Evolutionary conservation across 257 asterid species (phyloP), one percentile per base, ranked within the genome.

Genomic region (Forsythia viridissima): DNA sequence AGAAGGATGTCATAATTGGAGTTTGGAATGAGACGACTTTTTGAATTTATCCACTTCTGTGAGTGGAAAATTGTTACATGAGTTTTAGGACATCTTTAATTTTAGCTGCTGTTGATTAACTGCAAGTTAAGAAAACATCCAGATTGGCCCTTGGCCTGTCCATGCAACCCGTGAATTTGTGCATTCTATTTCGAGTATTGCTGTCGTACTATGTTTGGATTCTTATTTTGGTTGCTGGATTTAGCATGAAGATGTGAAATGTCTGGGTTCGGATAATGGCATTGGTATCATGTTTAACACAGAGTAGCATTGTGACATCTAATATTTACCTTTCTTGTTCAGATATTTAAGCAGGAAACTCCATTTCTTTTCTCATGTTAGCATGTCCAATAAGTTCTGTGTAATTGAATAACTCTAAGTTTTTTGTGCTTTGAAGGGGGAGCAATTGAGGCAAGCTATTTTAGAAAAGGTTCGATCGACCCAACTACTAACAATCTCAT

Each of bases 401-500:
- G 30, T 18, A 55, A 55, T 55, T 55, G 46, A 55, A 44, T 52
- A 6, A 38, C 63, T 68, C 13, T 15, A 38, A n/a, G 36, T 73
- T 65, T 52, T 43, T 82, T 51, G 10, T 72, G 74, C 65, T 81
- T 71, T 77, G 51, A 70, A 96, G 99, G 97, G 97, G 11, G 97
- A 96, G 5, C 94, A 90, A 36, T 71, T 93, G 70, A 86, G 94
- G 82, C 97, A 92, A 87, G 92, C 91, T 52, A 75, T 96, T 41
- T 39, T 88, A 51, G 97, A 91, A 79, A 96, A 93, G 85, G 85
- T 90, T 84, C 99, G 90, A 74, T 91, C 93, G 34, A 88, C 85
- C 77, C 98, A 96, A 79, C 91, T 93, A 74, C 97, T 89, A 59
- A 90, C 92, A 1, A 80, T 96, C 83, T 87, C 97, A 44, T 92